Evolutionary conservation across 2,329 filamentous ascomycete species (phyloP), one percentile per base, ranked within the genome.

Genomic region (Cordyceps cateniannulata): DNA sequence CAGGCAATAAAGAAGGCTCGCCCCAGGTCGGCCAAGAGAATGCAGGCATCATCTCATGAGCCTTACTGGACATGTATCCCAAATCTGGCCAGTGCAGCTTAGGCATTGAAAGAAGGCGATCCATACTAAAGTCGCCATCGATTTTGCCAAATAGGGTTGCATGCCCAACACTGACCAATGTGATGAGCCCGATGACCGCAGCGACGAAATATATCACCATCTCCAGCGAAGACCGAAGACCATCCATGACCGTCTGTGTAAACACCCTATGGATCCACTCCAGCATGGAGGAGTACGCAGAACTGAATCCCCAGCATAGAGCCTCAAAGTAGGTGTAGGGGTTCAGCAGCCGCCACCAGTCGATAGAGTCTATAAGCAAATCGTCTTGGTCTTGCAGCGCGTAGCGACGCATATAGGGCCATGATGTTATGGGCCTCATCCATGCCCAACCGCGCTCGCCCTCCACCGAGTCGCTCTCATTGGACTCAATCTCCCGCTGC

Each of bases 241-340:
- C 45, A n/a, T 63, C 53, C 42, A 63, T 62, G 2, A 62, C 12
- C 9, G 40, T 47, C 20, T 61, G 45, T 1, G 65, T 62, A 35
- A 62, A 63, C 4, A 66, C 24, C 2, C 42, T 57, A 12, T 51
- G 53, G 24, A 69, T 51, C 20, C 66, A 25, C n/a, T 29, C 40
- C 49, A 66, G 29, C 5, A 67, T 24, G 20, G 59, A 55, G 40
- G 71, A 65, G 58, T 68, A 65, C 24, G 64, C 52, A 18, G 47
- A 52, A 18, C 66, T 65, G 16, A 69, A 44, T 47, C 9, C 44
- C 68, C 69, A 71, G 18, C 61, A 62, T 18, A 70, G 14, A 4
- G 65, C 63, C 20, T 68, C 59, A 1, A 73, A 6, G 32, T 74
- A 74, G 5, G 70, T 73, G 60, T 67, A 64, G 0, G 72, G 73